A percentile compares a stretch with the other conserved stretches of the same genome.
phyloP scores from a whole-genome alignment of 257 asterid genomes.

The Ophiorrhiza pumila region DNA sequence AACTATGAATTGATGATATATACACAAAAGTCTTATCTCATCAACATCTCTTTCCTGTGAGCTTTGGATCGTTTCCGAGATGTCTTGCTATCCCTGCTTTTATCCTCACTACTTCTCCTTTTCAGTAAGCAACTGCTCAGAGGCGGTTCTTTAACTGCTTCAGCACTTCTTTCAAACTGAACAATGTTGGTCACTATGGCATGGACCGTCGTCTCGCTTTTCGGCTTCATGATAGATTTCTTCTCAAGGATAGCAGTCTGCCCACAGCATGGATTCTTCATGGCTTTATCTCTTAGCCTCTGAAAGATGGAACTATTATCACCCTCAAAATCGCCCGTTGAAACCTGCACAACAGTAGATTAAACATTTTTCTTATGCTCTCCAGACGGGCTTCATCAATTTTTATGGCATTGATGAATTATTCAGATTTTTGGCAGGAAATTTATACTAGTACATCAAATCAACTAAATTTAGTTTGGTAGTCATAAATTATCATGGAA shows the following conservation, averaged over 20 bases:
- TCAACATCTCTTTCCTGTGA: not conserved
- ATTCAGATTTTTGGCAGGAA: not conserved
- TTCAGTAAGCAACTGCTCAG: not conserved
- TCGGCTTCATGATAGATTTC: constrained; percentile 45
- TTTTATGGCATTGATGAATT: not conserved
- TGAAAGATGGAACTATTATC: constrained; percentile 52
- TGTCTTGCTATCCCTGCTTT: constrained; percentile 1
- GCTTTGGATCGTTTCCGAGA: constrained; percentile 18
- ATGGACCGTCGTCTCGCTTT: constrained; percentile 51
- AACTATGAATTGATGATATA: too few species aligned
- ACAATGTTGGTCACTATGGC: constrained; percentile 66
- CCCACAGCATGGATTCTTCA: constrained; percentile 59
- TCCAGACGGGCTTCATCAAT: not conserved
- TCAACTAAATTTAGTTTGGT: too few species aligned
- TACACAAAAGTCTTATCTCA: too few species aligned
- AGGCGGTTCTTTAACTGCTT: constrained; percentile 20
- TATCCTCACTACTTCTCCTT: not conserved
- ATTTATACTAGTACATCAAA: too few species aligned
- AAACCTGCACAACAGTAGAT: constrained; percentile 34
- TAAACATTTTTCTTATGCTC: not conserved
- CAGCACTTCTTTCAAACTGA: constrained; percentile 34
- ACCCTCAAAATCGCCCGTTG: constrained; percentile 34
- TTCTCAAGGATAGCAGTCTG: constrained; percentile 66
- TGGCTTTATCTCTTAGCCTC: constrained; percentile 52
- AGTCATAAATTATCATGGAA: too few species aligned